Base-by-base conservation (phyloP, 2,329 filamentous ascomycete species). In the Rhynchosporium secalis region DNA sequence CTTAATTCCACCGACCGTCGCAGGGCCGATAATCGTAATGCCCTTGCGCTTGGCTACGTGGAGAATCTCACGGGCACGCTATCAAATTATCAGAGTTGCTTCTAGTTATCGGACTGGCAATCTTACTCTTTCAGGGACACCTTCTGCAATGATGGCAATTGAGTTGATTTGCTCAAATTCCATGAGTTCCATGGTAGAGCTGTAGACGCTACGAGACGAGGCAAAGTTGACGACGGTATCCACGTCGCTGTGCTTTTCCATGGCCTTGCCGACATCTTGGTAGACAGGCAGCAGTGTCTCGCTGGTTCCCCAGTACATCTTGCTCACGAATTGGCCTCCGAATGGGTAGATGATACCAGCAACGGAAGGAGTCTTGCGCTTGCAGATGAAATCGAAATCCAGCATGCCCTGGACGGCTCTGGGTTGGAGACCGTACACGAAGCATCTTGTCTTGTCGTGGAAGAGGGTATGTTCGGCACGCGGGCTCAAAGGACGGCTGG, bases 261-360 rank as follows among this genome's bases (percentile, higher is more conserved):
- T 88, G 72, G 95, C 95, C 85, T 97, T 96, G 72, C 86, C 83
- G 56, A 93, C 90, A 75, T 91, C 86, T 83, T 99, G 94, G 86
- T 99, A 99, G 77, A 99, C 95, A 68, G 95, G 95, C 72, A 99
- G 87, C 70, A 99, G 88, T 67, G 95, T 99, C 85, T 99, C 95
- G 82, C 92, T 97, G 76, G 95, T 99, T 76, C 95, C 95, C 95
- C 95, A 99, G 90, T 99, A 99, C 95, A 99, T 98, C 89, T 99
- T 99, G 88, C 92, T 97, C 77, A 99, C 95, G 87, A 99, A 99
- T 82, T 99, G 95, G 72, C 95, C 95, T 78, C 95, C 95, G 76
- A 99, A 99, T 73, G 95, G 97, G 85, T 99, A 99, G 85, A 99
- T 98, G 81, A 99, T 98, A 77, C 93, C 95, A 70, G 95, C 95